phyloP scores from a whole-genome alignment of 2,329 filamentous ascomycete genomes.

The Raffaelea arxii region DNA sequence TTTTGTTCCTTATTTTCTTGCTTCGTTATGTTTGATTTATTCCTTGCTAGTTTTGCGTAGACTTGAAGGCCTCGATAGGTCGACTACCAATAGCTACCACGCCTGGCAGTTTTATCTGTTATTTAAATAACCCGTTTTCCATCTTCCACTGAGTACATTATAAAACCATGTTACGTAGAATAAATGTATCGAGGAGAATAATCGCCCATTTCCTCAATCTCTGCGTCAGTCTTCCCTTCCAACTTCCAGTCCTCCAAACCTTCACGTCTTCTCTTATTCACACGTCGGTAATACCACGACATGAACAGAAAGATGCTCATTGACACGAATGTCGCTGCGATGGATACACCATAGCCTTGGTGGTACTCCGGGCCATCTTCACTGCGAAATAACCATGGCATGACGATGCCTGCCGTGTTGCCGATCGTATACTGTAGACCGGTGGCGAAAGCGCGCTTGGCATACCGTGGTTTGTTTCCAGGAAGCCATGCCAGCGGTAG shows the following conservation, averaged over 20 bases:
- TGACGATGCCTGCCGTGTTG: slow-evolving; percentile 39
- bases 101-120: too few species aligned
- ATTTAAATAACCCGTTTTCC: too few species aligned
- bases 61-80: too few species aligned
- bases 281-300: not conserved
- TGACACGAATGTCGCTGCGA: not conserved
- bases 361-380: not conserved
- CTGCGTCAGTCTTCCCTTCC: not conserved
- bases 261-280: not conserved
- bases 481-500: slow-evolving; percentile 49
- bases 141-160: too few species aligned
- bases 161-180: too few species aligned
- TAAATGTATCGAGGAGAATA: not conserved
- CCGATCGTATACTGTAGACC: slow-evolving; percentile 7
- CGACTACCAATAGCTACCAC: too few species aligned
- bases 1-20: too few species aligned
- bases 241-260: not conserved
- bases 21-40: too few species aligned
- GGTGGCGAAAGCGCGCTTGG: slow-evolving; percentile 45
- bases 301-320: not conserved
- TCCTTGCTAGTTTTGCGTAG: too few species aligned
- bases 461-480: slow-evolving; percentile 63
- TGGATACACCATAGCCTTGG: not conserved
- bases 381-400: slow-evolving; percentile 33
- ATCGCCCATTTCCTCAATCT: not conserved